A percentile compares a stretch with the other conserved stretches of the same genome.
phyloP scores from a whole-genome alignment of 345 rosid genomes.

The Laguncularia racemosa region DNA sequence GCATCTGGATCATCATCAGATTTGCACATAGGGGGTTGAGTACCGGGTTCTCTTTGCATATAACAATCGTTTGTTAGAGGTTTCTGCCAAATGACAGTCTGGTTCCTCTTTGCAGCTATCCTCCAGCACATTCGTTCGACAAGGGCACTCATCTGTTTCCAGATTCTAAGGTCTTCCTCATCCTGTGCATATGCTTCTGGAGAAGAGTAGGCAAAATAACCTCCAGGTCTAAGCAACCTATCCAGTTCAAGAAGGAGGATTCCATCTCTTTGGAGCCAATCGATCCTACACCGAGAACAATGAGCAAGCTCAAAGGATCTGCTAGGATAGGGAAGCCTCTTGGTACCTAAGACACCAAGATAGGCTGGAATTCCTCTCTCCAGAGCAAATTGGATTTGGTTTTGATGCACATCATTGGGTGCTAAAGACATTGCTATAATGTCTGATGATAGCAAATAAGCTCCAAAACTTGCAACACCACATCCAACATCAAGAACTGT shows the following conservation, averaged over 20 bases:
- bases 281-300: slow-evolving; percentile 96
- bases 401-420: slow-evolving; percentile 98
- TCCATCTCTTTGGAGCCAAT: slow-evolving; percentile 99
- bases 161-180: slow-evolving; percentile 84
- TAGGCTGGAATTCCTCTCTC: slow-evolving; percentile 99
- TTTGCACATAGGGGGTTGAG: slow-evolving; percentile 85
- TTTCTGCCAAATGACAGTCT: slow-evolving; percentile 96
- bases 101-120: slow-evolving; percentile 82
- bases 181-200: slow-evolving; percentile 99
- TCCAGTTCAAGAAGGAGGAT: slow-evolving; percentile 97
- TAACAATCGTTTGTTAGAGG: slow-evolving; percentile 91
- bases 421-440: slow-evolving; percentile 87
- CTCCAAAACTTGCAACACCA: slow-evolving; percentile 99
- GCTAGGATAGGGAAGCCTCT: slow-evolving; percentile 97
- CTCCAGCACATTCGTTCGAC: slow-evolving; percentile 97
- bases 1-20: slow-evolving; percentile 94
- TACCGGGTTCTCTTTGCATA: slow-evolving; percentile 66
- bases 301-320: slow-evolving; percentile 98
- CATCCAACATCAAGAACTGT: slow-evolving; percentile 98
- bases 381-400: slow-evolving; percentile 97
- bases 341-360: slow-evolving; percentile 94
- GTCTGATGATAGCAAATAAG: slow-evolving; percentile 79
- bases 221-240: slow-evolving; percentile 93
- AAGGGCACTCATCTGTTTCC: slow-evolving; percentile 93
- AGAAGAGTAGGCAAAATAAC: slow-evolving; percentile 96